A percentile compares a stretch with the other conserved stretches of the same genome.
Conservation (phyloP, 2,329 filamentous ascomycete species). For the Hymenoscyphus linearis region DNA sequence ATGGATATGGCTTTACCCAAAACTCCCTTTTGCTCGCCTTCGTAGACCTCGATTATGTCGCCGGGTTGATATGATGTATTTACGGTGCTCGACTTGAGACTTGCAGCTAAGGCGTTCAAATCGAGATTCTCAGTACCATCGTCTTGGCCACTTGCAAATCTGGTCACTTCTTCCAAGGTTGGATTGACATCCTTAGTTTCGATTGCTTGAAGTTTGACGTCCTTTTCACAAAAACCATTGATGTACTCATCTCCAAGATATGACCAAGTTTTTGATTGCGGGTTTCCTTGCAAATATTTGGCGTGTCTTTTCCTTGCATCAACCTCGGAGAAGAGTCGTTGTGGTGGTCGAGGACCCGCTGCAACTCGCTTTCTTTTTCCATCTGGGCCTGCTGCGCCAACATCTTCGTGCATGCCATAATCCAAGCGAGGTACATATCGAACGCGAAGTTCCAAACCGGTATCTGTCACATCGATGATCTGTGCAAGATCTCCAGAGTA, state of each 20-base stretch:
- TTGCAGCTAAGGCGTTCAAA: conserved; percentile 82
- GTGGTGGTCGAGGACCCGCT: conserved; percentile 68
- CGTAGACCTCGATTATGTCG: conserved; percentile 93
- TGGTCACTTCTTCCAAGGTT: conserved; percentile 90
- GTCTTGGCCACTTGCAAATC: conserved; percentile 80
- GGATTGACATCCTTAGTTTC: conserved; percentile 89
- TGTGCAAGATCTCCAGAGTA: conserved; percentile 89
- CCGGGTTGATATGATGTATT: conserved; percentile 85
- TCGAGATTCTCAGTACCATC: conserved; percentile 94
- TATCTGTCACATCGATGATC: conserved; percentile 87
- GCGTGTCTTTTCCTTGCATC: conserved; percentile 88
- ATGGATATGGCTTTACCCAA: conserved; percentile 81
- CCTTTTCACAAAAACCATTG: conserved; percentile 89
- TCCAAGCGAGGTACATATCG: conserved; percentile 86
- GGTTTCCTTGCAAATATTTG: conserved; percentile 45
- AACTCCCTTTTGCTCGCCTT: conserved; percentile 90
- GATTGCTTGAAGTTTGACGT: conserved; percentile 83
- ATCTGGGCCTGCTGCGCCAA: conserved; percentile 39
- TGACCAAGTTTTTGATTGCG: conserved; percentile 60
- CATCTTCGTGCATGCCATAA: conserved; percentile 83
- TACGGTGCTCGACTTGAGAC: conserved; percentile 76
- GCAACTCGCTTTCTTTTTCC: conserved; percentile 68
- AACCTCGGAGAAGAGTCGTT: conserved; percentile 84
- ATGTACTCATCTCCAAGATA: conserved; percentile 88
- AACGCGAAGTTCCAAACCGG: conserved; percentile 82